phyloP scores from a whole-genome alignment of 2,329 filamentous ascomycete genomes.

The Aspergillus proliferans region DNA sequence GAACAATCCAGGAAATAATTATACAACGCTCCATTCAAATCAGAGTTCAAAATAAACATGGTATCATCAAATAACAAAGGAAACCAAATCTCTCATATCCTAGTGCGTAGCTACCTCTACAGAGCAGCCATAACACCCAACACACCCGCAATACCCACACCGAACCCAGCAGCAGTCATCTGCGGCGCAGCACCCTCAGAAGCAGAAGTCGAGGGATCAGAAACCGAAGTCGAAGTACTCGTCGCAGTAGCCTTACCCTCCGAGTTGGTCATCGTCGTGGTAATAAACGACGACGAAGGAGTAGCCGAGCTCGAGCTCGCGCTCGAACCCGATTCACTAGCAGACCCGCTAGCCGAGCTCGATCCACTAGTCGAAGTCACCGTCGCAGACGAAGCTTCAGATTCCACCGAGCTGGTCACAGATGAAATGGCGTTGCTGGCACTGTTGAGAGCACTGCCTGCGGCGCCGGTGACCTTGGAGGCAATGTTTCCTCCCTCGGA shows the following conservation, averaged over 20 bases:
- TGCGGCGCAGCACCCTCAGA: conserved; percentile 6
- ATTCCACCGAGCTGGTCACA: neutral
- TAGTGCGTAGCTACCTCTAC: conserved; percentile 9
- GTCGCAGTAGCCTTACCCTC: conserved; percentile 11
- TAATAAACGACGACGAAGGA: neutral
- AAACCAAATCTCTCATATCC: neutral
- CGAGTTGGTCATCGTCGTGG: conserved; percentile 16
- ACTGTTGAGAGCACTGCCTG: neutral
- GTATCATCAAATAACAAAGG: neutral
- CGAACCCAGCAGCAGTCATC: conserved; percentile 13
- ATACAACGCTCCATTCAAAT: neutral
- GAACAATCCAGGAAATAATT: conserved; percentile 3
- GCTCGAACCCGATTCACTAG: neutral
- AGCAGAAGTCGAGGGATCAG: neutral
- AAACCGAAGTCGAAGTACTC: neutral
- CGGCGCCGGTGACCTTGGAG: neutral
- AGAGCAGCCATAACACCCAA: conserved; percentile 25
- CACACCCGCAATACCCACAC: conserved; percentile 21
- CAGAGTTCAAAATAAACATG: neutral
- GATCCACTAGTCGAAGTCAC: neutral
- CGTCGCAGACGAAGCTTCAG: neutral
- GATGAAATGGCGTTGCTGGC: neutral
- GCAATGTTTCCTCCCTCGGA: neutral
- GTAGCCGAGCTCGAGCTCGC: neutral
- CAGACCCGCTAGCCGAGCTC: neutral